Evolutionary conservation across 257 asterid species (phyloP), one percentile per base, ranked within the genome.

Genomic region (Nicotiana sylvestris): DNA sequence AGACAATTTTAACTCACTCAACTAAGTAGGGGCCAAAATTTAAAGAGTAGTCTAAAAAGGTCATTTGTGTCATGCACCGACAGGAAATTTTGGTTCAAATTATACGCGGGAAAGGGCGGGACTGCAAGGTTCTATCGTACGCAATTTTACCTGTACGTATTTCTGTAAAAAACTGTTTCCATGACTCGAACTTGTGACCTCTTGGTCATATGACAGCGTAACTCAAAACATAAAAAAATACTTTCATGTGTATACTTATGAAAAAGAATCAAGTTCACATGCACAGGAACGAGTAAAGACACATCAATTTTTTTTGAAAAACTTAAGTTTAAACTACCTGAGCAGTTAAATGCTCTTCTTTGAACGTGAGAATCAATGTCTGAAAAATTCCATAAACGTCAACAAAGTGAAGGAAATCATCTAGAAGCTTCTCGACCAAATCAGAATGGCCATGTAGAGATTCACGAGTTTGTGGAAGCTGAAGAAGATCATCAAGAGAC

Each of bases 401-500:
- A 30, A 93, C 95, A 76, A 93, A 92, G 30, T 87, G 80, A 39
- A 95, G 92, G 77, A 93, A 90, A 43, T 91, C 92, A 51, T 95
- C 95, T 4, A 95, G 89, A 85, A 93, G 88, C 91, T 90, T 95
- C 84, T 95, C 98, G 49, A 88, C 78, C 66, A 93, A 83, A 1
- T 62, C 76, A 1, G 85, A 55, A 82, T 81, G 81, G 15, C 86
- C 86, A 62, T 85, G 81, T 56, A 95, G 83, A 0, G 91, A 88
- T 16, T 93, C 98, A 2, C 91, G 93, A 9, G 97, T 88, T 85
- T 90, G 97, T 4, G 98, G 97, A 68, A 95, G 94, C 66, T 86
- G 95, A 78, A 95, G 91, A 86, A 93, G 93, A 76, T 95, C 98
- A 60, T 95, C 98, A 49, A 95, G 92, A 4, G 90, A 89, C 55